Evolutionary conservation across 805 yeast genomes (phyloP).

Genomic region (Starmera quercuum): DNA sequence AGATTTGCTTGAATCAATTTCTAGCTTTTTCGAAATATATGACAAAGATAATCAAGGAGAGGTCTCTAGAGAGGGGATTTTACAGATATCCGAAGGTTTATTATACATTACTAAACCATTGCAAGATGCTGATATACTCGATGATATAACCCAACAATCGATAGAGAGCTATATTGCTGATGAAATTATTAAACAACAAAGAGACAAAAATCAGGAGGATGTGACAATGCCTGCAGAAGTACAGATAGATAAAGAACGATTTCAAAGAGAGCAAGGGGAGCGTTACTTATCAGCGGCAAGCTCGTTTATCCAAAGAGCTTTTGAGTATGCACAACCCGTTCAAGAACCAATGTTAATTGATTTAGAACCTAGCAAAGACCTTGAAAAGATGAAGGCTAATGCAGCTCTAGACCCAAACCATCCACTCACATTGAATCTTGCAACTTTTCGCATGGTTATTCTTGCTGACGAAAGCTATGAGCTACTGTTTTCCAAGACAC

Average conservation of each 20-base stretch:
- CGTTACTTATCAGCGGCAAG: constrained; percentile 84
- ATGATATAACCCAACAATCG: constrained; percentile 50
- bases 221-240: constrained; percentile 51
- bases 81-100: constrained; percentile 82
- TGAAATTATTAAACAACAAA: constrained; percentile 33
- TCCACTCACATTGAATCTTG: constrained; percentile 67
- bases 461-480: constrained; percentile 93
- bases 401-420: constrained; percentile 76
- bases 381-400: constrained; percentile 42
- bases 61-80: constrained; percentile 70
- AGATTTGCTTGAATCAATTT: constrained; percentile 72
- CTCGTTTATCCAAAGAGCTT: constrained; percentile 76
- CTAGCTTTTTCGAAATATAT: constrained; percentile 73
- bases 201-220: constrained; percentile 26
- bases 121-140: constrained; percentile 65
- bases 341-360: constrained; percentile 39
- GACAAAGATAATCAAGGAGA: constrained; percentile 51
- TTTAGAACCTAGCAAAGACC: constrained; percentile 25
- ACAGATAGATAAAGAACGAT: constrained; percentile 52
- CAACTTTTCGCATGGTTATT: constrained; percentile 91
- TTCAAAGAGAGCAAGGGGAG: constrained; percentile 60
- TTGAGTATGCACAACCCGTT: constrained; percentile 79
- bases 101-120: constrained; percentile 78
- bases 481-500: constrained; percentile 63
- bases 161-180: constrained; percentile 67